Percentiles rank a stretch among this genome's conserved stretches.
Conservation (phyloP, 768 basidiomycete genomes). For the Hydnum rufescens region DNA sequence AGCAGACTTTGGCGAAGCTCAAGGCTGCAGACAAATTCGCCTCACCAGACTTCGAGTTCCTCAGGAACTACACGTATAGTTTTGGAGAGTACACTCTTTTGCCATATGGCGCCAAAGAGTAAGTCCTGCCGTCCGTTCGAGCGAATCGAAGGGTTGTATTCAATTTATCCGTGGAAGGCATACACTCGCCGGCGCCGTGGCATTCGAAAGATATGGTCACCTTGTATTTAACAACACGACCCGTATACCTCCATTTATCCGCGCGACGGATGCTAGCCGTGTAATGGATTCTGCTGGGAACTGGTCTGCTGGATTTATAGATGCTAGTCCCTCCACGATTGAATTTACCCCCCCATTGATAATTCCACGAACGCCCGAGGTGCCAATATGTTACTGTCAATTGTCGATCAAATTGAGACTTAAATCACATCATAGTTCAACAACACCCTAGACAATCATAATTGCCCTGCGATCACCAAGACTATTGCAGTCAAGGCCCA, state of each 20-base stretch:
- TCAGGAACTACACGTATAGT: not conserved
- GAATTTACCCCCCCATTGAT: not conserved
- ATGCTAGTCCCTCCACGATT: not conserved
- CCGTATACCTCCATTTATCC: not conserved
- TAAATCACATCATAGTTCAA: not conserved
- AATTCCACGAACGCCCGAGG: not conserved
- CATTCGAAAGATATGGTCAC: not conserved
- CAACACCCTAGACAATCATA: conserved; percentile 1
- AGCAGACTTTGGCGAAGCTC: not conserved
- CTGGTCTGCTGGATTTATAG: not conserved
- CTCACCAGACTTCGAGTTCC: not conserved
- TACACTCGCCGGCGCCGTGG: not conserved
- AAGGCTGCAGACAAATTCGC: not conserved
- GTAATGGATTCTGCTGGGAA: conserved; percentile 1
- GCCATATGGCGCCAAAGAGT: conserved; percentile 1
- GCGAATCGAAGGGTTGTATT: not conserved
- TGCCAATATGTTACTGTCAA: not conserved
- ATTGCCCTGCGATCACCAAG: not conserved
- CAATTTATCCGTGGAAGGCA: not conserved
- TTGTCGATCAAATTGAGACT: not conserved
- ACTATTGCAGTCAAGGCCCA: not conserved
- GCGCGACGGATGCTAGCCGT: not conserved
- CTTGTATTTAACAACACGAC: not conserved
- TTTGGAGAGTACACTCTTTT: not conserved
- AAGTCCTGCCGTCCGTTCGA: not conserved